A percentile compares a stretch with the other conserved stretches of the same genome.
These are phyloP conservation scores for Radiomyces spectabilis DNA, from an alignment of 192 early-diverging fungal genomes.

Conservation along the genomic window DNA sequence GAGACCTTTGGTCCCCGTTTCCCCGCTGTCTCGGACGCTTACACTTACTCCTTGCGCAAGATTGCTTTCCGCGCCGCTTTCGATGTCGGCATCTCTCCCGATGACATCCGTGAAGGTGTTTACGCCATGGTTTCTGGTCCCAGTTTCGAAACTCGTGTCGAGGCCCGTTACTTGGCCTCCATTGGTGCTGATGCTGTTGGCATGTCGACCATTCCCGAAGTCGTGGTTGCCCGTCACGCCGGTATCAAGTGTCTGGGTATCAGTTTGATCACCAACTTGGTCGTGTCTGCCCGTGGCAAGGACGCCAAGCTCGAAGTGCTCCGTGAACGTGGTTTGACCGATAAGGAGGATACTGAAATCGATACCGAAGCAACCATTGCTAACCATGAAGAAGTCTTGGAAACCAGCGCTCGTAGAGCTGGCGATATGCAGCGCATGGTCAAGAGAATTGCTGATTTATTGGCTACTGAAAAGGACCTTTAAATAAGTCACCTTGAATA, in stretches of 20 bases:
- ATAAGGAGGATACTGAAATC: conserved; percentile 22
- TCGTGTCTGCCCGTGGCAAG: conserved; percentile 31
- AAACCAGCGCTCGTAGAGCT: conserved; percentile 41
- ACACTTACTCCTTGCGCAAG: conserved; percentile 70
- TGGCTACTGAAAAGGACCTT: no score
- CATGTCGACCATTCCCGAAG: conserved; percentile 86
- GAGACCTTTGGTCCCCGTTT: conserved; percentile 79
- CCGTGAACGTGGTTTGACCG: conserved; percentile 3
- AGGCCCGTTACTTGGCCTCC: conserved; percentile 59
- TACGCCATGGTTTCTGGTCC: conserved; percentile 84
- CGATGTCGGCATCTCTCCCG: conserved; percentile 30
- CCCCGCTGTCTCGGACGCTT: conserved; percentile 80
- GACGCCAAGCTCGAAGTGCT: conserved; percentile 31
- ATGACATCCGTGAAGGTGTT: conserved; percentile 68
- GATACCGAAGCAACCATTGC: conserved; percentile 37
- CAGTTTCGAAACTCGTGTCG: conserved; percentile 85
- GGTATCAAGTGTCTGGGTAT: conserved; percentile 76
- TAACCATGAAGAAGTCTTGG: conserved; percentile 68
- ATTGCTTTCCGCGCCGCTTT: conserved; percentile 58
- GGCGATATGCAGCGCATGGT: conserved; percentile 52
- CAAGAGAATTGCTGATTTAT: conserved; percentile 33
- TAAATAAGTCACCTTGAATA: no score
- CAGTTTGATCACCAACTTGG: conserved; percentile 72
- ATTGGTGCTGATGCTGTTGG: conserved; percentile 81
- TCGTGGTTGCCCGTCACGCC: conserved; percentile 78